A percentile compares a stretch with the other conserved stretches of the same genome.
Evolutionary conservation across 169 alveolate genomes (phyloP).

Genomic region (Plasmodium knowlesi): DNA sequence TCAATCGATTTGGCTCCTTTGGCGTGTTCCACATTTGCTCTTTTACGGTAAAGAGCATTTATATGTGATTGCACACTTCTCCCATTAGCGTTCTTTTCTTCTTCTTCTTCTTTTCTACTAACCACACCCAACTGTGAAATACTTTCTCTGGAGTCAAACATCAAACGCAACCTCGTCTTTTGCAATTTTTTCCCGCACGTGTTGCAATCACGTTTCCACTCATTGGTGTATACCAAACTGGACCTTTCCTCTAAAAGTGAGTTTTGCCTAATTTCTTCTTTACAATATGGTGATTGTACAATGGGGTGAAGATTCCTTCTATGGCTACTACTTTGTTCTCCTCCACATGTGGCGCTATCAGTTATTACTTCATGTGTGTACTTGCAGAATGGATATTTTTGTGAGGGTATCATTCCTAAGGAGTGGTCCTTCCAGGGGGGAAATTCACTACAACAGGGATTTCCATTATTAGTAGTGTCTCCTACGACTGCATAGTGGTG

Average conservation of each 20-base stretch:
- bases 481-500: conserved; percentile 3
- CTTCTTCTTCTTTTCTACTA: not conserved
- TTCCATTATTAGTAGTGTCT: not conserved
- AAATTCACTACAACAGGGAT: not conserved
- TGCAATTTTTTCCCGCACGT: not conserved
- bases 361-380: not conserved
- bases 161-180: conserved; percentile 2
- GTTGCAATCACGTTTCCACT: not conserved
- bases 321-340: not conserved
- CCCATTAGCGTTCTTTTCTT: not conserved
- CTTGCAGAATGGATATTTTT: not conserved
- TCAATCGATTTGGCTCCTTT: not conserved
- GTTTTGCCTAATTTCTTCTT: not conserved
- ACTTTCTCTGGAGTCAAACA: not conserved
- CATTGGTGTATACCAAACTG: not conserved
- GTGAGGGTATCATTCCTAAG: not conserved
- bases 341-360: not conserved
- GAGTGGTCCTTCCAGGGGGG: not conserved
- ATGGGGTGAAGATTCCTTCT: not conserved
- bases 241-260: not conserved
- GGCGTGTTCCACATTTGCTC: not conserved
- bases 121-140: not conserved
- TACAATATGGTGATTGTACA: not conserved
- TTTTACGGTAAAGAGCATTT: not conserved
- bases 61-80: not conserved